Conservation (phyloP, 306 rosid species). For the Geum urbanum region DNA sequence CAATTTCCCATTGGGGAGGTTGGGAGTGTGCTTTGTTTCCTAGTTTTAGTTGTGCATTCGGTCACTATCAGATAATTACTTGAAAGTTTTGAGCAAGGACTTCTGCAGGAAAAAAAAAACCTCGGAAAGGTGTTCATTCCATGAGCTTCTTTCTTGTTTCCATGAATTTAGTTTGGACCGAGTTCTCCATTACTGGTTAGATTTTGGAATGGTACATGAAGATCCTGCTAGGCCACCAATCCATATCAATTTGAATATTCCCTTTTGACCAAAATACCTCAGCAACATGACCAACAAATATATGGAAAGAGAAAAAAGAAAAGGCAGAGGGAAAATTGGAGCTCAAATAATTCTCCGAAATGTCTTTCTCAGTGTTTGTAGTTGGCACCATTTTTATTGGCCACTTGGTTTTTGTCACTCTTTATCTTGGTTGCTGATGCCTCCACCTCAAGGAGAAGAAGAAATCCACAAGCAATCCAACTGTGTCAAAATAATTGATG, state of each 20-base stretch:
- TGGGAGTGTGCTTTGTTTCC: conserved; percentile 28
- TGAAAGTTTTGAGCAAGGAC: not conserved
- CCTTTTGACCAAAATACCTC: conserved; percentile 43
- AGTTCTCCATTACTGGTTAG: not conserved
- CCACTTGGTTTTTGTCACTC: conserved; percentile 32
- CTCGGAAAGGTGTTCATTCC: not conserved
- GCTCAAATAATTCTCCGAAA: conserved; percentile 4
- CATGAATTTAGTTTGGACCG: conserved; percentile 1
- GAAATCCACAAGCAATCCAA: conserved; percentile 14
- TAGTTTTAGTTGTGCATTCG: not conserved
- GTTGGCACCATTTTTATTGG: conserved; percentile 33
- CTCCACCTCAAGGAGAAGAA: not conserved
- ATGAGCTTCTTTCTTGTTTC: not conserved
- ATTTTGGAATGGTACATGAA: conserved; percentile 30
- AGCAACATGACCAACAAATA: conserved; percentile 20
- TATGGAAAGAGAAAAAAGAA: not conserved
- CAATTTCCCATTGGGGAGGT: conserved; percentile 26
- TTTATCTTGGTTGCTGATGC: conserved; percentile 19
- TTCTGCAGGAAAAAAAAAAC: not conserved
- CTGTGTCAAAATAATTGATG: conserved; percentile 10
- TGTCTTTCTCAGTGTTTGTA: conserved; percentile 18
- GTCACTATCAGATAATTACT: conserved; percentile 40
- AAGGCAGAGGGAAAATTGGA: conserved; percentile 16
- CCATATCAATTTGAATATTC: conserved; percentile 36
- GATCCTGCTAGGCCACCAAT: conserved; percentile 36